Conservation (phyloP, 371 early-diverging fungal species). For the Syncephalastrum sp. region DNA sequence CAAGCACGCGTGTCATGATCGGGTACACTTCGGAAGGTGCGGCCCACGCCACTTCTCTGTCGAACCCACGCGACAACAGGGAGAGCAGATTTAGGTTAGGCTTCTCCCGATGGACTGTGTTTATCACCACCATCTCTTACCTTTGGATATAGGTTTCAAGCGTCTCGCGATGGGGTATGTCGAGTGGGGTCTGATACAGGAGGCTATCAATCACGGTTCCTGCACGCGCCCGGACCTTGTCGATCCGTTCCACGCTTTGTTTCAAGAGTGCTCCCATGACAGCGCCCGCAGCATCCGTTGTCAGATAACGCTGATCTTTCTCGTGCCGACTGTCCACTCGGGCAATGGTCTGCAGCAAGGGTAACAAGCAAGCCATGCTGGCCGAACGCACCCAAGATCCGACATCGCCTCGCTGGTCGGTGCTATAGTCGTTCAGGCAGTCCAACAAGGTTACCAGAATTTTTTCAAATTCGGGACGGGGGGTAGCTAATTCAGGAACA, state of each 20-base stretch:
- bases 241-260: constrained; percentile 83
- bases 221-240: constrained; percentile 70
- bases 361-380: constrained; percentile 58
- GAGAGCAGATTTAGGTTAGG: background rate
- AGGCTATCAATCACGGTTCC: constrained; percentile 53
- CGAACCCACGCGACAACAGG: constrained; percentile 1
- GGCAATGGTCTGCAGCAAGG: constrained; percentile 45
- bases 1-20: constrained; percentile 56
- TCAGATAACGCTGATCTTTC: constrained; percentile 22
- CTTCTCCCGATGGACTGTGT: no score
- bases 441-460: constrained; percentile 44
- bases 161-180: constrained; percentile 25
- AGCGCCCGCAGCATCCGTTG: constrained; percentile 7
- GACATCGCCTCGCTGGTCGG: constrained; percentile 92
- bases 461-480: constrained; percentile 35
- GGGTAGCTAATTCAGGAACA: constrained; percentile 25
- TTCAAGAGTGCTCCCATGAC: constrained; percentile 58
- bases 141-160: constrained; percentile 22
- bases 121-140: constrained; percentile 15
- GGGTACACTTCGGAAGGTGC: constrained; percentile 68
- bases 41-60: constrained; percentile 60
- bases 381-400: constrained; percentile 92
- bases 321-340: constrained; percentile 27
- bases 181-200: constrained; percentile 23
- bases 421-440: constrained; percentile 82